Evolutionary conservation across 192 early-diverging fungal species (phyloP).

Genomic region (Coemansia sp.): DNA sequence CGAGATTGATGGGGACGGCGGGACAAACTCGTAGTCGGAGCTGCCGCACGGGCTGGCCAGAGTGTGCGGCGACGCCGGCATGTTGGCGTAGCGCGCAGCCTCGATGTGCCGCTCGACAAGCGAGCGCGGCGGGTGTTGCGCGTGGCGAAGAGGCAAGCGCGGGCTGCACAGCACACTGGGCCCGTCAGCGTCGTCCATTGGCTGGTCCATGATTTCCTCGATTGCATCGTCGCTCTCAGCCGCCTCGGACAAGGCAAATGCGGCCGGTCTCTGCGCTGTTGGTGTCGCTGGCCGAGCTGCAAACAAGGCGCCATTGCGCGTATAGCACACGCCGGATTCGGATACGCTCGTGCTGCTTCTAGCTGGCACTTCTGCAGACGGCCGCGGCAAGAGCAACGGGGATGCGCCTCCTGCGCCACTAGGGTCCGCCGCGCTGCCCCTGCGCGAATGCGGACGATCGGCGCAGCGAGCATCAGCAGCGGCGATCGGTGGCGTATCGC

Average conservation of each 20-base stretch:
- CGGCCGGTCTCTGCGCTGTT: neutral
- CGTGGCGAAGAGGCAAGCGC: too few species aligned
- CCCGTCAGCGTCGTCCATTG: neutral
- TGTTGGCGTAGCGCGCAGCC: constrained; percentile 14
- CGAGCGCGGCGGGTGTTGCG: constrained; percentile 7
- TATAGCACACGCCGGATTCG: neutral
- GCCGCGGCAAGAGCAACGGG: neutral
- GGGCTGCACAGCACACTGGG: neutral
- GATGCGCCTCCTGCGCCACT: neutral
- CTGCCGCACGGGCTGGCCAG: constrained; percentile 46
- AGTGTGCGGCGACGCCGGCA: constrained; percentile 22
- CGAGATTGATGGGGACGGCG: constrained; percentile 45
- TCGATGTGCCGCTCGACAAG: constrained; percentile 25
- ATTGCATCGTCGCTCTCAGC: constrained; percentile 7
- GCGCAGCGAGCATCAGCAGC: neutral
- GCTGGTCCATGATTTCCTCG: constrained; percentile 5
- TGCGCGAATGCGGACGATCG: neutral
- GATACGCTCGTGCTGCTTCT: neutral
- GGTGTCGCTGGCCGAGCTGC: neutral
- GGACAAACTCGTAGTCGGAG: constrained; percentile 42
- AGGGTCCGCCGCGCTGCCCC: neutral
- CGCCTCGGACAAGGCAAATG: constrained; percentile 3
- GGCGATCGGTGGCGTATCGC: constrained; percentile 3
- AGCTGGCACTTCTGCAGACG: neutral
- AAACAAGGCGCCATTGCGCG: neutral